Percentiles rank a stretch among this genome's conserved stretches.
Conservation (phyloP, 2,329 filamentous ascomycete species). For the Rhynchosporium secalis region DNA sequence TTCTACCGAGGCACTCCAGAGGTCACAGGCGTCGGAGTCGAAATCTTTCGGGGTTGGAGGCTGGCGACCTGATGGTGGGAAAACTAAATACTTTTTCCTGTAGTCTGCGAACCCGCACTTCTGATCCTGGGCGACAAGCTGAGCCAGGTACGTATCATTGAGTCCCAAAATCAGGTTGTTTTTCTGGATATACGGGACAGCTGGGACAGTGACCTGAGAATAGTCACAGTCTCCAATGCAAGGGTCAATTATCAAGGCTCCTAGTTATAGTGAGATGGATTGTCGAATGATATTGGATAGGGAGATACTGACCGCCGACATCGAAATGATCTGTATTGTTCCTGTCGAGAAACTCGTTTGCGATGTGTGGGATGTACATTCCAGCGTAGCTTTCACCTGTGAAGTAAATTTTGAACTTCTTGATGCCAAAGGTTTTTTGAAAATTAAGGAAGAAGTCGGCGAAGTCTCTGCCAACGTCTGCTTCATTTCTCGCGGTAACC, state of each 20-base stretch:
- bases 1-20: background rate
- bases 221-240: slow-evolving; percentile 27
- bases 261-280: background rate
- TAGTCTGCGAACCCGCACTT: slow-evolving; percentile 49
- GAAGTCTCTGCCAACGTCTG: slow-evolving; percentile 48
- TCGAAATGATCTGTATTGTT: slow-evolving; percentile 52
- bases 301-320: slow-evolving; percentile 44
- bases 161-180: slow-evolving; percentile 45
- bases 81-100: slow-evolving; percentile 48
- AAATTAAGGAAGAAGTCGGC: slow-evolving; percentile 56
- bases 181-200: slow-evolving; percentile 44
- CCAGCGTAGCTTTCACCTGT: slow-evolving; percentile 57
- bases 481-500: slow-evolving; percentile 43
- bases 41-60: slow-evolving; percentile 36
- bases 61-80: slow-evolving; percentile 41
- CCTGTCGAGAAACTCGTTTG: slow-evolving; percentile 51
- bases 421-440: slow-evolving; percentile 53
- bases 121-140: slow-evolving; percentile 44
- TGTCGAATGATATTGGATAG: too few species aligned
- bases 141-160: slow-evolving; percentile 45
- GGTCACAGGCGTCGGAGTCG: slow-evolving; percentile 31
- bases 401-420: slow-evolving; percentile 54
- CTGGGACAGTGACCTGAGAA: slow-evolving; percentile 38
- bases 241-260: slow-evolving; percentile 33
- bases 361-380: slow-evolving; percentile 57